Percentiles rank a stretch among this genome's conserved stretches.
phyloP scores from a whole-genome alignment of 2,329 filamentous ascomycete genomes.

The Bipolaris sorokiniana region DNA sequence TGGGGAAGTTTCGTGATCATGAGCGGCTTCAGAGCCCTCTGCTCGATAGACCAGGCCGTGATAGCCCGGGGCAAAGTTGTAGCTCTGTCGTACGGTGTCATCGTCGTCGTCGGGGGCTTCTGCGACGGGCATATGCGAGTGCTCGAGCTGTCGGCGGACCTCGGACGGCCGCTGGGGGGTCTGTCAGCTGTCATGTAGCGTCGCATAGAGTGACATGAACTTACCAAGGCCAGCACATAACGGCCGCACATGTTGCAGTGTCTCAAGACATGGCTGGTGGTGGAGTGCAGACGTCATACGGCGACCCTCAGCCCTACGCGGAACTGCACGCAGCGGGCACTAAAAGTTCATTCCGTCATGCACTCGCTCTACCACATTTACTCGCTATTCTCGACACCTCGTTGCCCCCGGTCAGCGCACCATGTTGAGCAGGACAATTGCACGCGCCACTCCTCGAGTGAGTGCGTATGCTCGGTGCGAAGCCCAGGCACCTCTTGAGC shows the following conservation, averaged over 20 bases:
- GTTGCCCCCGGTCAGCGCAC: constrained; percentile 21
- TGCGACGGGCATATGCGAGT: constrained; percentile 74
- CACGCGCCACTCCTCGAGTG: constrained; percentile 33
- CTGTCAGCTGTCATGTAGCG: constrained; percentile 17
- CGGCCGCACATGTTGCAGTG: constrained; percentile 67
- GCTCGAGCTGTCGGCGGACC: constrained; percentile 73
- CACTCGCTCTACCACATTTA: constrained; percentile 24
- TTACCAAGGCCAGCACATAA: constrained; percentile 68
- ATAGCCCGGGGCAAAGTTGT: constrained; percentile 92
- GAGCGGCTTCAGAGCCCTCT: constrained; percentile 68
- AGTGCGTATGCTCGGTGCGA: constrained; percentile 34
- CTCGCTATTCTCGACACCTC: constrained; percentile 19
- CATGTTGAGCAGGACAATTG: constrained; percentile 49
- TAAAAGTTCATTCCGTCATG: constrained; percentile 37
- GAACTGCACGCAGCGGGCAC: constrained; percentile 30
- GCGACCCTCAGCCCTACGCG: constrained; percentile 37
- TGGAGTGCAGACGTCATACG: constrained; percentile 45
- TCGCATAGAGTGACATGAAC: constrained; percentile 26
- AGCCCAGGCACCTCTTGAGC: constrained; percentile 26
- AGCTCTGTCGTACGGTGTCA: constrained; percentile 69
- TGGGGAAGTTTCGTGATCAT: constrained; percentile 27
- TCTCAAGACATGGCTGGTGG: constrained; percentile 22
- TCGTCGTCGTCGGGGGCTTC: constrained; percentile 75
- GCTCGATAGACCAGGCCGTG: constrained; percentile 86
- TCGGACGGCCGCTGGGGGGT: constrained; percentile 71